Base-by-base conservation (phyloP, 257 asterid genomes). In the Solanum peruvianum region DNA sequence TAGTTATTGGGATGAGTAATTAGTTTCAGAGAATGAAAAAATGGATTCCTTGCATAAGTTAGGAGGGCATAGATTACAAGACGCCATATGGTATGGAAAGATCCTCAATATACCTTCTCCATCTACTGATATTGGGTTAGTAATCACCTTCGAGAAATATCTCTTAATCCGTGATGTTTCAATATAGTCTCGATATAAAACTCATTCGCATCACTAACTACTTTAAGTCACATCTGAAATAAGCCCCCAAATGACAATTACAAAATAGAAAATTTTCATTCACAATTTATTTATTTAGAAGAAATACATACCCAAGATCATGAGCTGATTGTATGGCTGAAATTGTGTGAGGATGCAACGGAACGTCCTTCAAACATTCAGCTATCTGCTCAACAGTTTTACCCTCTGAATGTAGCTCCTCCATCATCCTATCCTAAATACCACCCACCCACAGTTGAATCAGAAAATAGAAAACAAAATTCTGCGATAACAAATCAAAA, bases 191-290 rank as follows among this genome's bases (percentile, higher is more conserved):
- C 92, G 86, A 96, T 95, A 90, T 93, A 95, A 88, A 95, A 94
- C 86, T 77, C 84, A 88, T 96, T 96, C 20, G 98, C 93, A 86
- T 96, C 99, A 45, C 98, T 96, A 41, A 91, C 93, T 84, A 96
- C 93, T 94, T 96, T 91, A 96, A 89, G 78, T 95, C 96, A 89
- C 99, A 94, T 88, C 98, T 96, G 92, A 88, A 89, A 83, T 76
- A 85, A 91, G 39, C 39, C 72, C 88, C 77, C 83, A 87, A 41
- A 41, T 47, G 41, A 39, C 25, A 42, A 33, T 58, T 39, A 85
- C 76, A 37, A 37, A 37, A 37, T 37, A 5, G 39, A 37, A 37
- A 37, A 37, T 37, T 37, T 37, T 37, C 39, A 37, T 37, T 37
- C 39, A 37, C 7, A 37, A 5, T 37, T 37, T 37, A 37, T 37